Conservation (phyloP, 139 green algal genomes). For the Coelastrella sp. region DNA sequence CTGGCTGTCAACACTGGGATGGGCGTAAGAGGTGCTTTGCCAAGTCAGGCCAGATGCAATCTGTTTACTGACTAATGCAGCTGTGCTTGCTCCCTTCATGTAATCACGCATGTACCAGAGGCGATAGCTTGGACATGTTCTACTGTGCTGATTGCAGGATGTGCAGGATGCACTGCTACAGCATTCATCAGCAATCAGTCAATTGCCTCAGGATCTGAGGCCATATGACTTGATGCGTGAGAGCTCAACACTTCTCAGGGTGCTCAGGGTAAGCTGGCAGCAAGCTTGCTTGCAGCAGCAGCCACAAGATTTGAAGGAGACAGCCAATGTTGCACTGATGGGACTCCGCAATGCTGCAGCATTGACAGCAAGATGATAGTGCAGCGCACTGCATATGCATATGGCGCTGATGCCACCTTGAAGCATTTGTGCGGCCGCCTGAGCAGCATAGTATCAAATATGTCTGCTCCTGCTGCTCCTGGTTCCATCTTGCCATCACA, state of each 20-base stretch:
- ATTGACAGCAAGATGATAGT: too few relatives aligned
- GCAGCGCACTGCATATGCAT: too few relatives aligned
- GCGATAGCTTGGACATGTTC: neutral
- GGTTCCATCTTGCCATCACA: too few relatives aligned
- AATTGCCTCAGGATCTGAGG: conserved; percentile 7
- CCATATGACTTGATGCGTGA: neutral
- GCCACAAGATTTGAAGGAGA: neutral
- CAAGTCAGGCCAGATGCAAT: too few relatives aligned
- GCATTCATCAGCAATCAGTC: neutral
- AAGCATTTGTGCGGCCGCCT: neutral
- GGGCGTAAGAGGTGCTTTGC: too few relatives aligned
- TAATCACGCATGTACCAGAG: neutral
- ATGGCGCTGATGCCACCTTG: too few relatives aligned
- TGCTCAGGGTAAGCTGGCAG: conserved; percentile 17
- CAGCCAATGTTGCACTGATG: too few relatives aligned
- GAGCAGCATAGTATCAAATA: too few relatives aligned
- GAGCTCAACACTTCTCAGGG: neutral
- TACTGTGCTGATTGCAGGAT: conserved; percentile 7
- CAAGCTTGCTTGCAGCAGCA: neutral
- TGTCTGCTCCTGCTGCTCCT: too few relatives aligned
- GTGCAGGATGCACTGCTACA: conserved; percentile 8
- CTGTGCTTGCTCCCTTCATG: neutral
- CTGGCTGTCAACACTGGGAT: too few relatives aligned
- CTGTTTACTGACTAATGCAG: too few relatives aligned
- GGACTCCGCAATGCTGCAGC: too few relatives aligned